Evolutionary conservation across 768 basidiomycete genomes (phyloP).

Genomic region (Kwoniella botswanensis): DNA sequence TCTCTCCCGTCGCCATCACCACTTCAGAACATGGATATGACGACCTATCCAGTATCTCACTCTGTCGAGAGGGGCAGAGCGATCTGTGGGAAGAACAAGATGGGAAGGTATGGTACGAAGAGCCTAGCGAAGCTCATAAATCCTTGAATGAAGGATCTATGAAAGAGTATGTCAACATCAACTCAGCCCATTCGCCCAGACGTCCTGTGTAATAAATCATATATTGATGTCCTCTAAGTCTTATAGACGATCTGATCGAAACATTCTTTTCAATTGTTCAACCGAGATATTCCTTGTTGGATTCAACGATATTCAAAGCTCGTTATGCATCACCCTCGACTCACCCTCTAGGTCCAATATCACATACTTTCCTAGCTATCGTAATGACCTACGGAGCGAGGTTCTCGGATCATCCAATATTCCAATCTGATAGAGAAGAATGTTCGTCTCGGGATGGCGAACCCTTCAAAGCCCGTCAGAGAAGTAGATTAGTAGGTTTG

Average conservation of each 20-base stretch:
- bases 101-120: constrained; percentile 39
- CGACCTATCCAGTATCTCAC: constrained; percentile 41
- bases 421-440: constrained; percentile 75
- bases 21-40: constrained; percentile 44
- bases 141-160: constrained; percentile 75
- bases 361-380: constrained; percentile 71
- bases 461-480: constrained; percentile 57
- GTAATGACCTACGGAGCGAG: constrained; percentile 91
- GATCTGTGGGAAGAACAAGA: constrained; percentile 48
- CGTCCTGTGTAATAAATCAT: neutral
- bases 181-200: constrained; percentile 26
- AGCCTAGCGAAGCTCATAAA: constrained; percentile 68
- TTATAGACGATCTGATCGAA: constrained; percentile 89
- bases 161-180: constrained; percentile 72
- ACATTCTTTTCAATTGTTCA: constrained; percentile 86
- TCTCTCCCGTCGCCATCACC: constrained; percentile 47
- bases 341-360: constrained; percentile 49
- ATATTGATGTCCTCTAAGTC: constrained; percentile 63
- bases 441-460: constrained; percentile 30
- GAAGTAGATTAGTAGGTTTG: constrained; percentile 77
- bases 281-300: constrained; percentile 78
- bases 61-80: constrained; percentile 29
- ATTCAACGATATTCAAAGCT: constrained; percentile 77
- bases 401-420: constrained; percentile 86
- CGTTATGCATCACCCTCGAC: constrained; percentile 63